A percentile compares a stretch with the other conserved stretches of the same genome.
These are phyloP conservation scores for Dimargaris cristalligena DNA, from an alignment of 192 early-diverging fungal genomes.

Conservation along the genomic window DNA sequence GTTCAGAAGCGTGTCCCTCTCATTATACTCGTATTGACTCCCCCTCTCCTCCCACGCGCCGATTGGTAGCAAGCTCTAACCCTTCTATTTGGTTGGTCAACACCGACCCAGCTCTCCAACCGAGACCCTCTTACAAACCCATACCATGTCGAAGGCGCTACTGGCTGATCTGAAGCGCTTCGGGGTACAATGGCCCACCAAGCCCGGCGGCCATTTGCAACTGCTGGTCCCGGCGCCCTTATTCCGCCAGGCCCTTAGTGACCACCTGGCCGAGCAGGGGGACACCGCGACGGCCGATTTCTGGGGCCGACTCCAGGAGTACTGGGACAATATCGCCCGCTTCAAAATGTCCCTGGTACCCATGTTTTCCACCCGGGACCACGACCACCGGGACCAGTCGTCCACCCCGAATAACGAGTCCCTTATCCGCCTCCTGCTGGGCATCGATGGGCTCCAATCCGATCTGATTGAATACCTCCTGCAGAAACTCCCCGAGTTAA, in stretches of 20 bases:
- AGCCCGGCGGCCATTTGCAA: too few relatives aligned
- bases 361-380: background rate
- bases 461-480: slow-evolving; percentile 31
- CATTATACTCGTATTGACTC: too few relatives aligned
- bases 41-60: background rate
- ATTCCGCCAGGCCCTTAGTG: background rate
- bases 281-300: background rate
- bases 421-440: slow-evolving; percentile 38
- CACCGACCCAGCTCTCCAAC: background rate
- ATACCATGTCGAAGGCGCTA: background rate
- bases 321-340: slow-evolving; percentile 1
- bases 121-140: background rate
- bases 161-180: background rate
- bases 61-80: background rate
- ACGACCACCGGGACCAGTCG: background rate
- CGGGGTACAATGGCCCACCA: too few relatives aligned
- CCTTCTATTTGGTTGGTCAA: background rate
- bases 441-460: slow-evolving; percentile 40
- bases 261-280: background rate
- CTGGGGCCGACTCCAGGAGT: slow-evolving; percentile 3
- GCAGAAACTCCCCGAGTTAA: slow-evolving; percentile 44
- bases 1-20: too few relatives aligned
- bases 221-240: background rate
- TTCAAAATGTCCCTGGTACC: slow-evolving; percentile 10
- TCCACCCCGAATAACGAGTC: slow-evolving; percentile 26